These are phyloP conservation scores for Letharia lupina DNA, from an alignment of 495 filamentous ascomycete species.

Conservation along the genomic window DNA sequence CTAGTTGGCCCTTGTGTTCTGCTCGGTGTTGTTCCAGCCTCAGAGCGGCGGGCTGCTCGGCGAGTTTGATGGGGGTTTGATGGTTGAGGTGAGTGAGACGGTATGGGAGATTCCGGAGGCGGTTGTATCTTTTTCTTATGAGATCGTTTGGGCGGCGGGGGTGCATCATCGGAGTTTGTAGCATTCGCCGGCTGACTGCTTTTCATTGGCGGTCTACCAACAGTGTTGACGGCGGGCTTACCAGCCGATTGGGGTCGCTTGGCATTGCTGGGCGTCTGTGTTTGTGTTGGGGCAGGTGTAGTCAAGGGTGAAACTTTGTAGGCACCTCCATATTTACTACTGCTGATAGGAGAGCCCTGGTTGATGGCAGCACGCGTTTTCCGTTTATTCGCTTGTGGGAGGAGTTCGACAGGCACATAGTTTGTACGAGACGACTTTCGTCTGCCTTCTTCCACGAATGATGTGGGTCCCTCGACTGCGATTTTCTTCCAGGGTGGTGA, in stretches of 20 bases:
- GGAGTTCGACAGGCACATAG: slow-evolving; percentile 57
- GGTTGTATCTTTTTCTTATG: slow-evolving; percentile 19
- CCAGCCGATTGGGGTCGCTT: slow-evolving; percentile 17
- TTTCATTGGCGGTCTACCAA: slow-evolving; percentile 19
- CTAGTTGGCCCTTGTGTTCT: background rate
- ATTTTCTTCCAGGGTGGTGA: slow-evolving; percentile 95
- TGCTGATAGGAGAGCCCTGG: slow-evolving; percentile 22
- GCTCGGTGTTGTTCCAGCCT: slow-evolving; percentile 2
- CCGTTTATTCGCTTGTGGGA: slow-evolving; percentile 57
- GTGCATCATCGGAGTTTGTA: background rate
- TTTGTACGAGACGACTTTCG: slow-evolving; percentile 84
- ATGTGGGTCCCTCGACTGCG: slow-evolving; percentile 77
- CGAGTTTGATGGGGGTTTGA: slow-evolving; percentile 16
- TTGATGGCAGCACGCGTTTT: slow-evolving; percentile 40
- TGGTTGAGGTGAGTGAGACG: slow-evolving; percentile 7
- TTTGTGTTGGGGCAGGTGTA: slow-evolving; percentile 16
- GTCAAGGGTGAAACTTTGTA: slow-evolving; percentile 15
- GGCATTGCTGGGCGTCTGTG: slow-evolving; percentile 18
- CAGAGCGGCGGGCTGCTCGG: slow-evolving; percentile 15
- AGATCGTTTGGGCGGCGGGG: slow-evolving; percentile 15
- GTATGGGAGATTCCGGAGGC: slow-evolving; percentile 4
- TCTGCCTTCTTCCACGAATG: slow-evolving; percentile 70
- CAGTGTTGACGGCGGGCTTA: slow-evolving; percentile 15
- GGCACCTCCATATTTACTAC: slow-evolving; percentile 25
- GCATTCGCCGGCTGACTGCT: background rate